A percentile compares a stretch with the other conserved stretches of the same genome.
Evolutionary conservation across 352 stramenopile genomes (phyloP).

Genomic region (Globisporangium cederbergense): DNA sequence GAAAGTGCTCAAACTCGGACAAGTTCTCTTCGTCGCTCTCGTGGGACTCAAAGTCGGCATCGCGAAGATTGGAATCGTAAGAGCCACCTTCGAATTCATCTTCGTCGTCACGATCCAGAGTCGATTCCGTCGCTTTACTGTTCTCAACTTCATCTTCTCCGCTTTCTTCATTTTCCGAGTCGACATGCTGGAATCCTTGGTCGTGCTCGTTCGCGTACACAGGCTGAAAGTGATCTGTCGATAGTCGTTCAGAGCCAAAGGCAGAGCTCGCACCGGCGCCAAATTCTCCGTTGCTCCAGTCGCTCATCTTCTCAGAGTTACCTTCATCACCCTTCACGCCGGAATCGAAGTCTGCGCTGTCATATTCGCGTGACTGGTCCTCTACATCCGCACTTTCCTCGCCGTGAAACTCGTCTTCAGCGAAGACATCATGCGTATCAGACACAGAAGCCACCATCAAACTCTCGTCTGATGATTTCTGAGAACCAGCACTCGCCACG

Average conservation of each 20-base stretch:
- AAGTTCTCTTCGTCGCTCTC: conserved; percentile 9
- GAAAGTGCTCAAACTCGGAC: conserved; percentile 3
- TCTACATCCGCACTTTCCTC: background rate
- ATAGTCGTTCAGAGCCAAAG: background rate
- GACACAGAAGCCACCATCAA: background rate
- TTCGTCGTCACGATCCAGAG: background rate
- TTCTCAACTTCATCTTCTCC: background rate
- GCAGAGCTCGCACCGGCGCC: background rate
- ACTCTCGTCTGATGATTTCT: background rate
- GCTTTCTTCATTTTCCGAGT: background rate
- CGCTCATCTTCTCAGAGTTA: background rate
- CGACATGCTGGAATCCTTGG: background rate
- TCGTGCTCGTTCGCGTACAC: background rate
- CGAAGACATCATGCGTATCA: background rate
- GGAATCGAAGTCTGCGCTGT: background rate
- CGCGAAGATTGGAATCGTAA: background rate
- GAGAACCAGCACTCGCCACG: background rate
- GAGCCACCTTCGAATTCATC: background rate
- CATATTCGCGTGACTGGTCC: background rate
- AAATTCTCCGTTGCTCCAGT: background rate
- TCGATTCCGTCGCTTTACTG: background rate
- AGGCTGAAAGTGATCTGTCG: background rate
- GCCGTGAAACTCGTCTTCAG: background rate
- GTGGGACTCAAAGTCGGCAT: background rate
- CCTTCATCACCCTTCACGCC: background rate